These are phyloP conservation scores for Falciphora oryzae DNA, from an alignment of 2,329 filamentous ascomycete genomes.

Conservation along the genomic window DNA sequence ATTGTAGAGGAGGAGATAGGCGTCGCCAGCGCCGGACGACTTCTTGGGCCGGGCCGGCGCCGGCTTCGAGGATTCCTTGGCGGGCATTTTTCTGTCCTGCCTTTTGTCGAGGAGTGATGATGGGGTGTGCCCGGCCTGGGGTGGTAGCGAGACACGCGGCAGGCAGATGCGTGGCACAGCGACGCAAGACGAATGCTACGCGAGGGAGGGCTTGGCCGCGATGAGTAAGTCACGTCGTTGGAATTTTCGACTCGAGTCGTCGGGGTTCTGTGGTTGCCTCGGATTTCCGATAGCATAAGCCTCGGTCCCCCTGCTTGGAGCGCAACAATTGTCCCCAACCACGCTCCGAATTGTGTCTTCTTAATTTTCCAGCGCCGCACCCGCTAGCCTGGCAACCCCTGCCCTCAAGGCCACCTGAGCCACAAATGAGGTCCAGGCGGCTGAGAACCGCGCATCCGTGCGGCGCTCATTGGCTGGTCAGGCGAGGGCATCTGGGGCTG, in stretches of 20 bases:
- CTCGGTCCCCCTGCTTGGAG: not conserved
- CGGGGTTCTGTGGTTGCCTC: not conserved
- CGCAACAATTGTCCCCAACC: not conserved
- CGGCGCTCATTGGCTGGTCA: not conserved
- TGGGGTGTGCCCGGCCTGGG: not conserved
- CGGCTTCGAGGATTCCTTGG: conserved; percentile 15
- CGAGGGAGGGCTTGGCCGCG: not conserved
- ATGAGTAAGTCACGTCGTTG: not conserved
- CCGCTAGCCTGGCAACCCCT: not conserved
- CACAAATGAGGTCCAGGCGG: too few species aligned
- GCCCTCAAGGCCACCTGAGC: too few species aligned
- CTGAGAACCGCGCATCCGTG: not conserved
- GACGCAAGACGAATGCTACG: not conserved
- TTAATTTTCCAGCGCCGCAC: too few species aligned
- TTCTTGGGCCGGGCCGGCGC: conserved; percentile 38
- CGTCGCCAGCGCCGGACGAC: conserved; percentile 29
- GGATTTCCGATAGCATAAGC: not conserved
- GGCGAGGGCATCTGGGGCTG: not conserved
- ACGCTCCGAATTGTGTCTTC: too few species aligned
- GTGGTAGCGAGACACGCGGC: not conserved
- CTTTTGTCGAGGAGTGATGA: not conserved
- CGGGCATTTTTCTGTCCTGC: conserved; percentile 16
- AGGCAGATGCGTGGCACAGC: not conserved
- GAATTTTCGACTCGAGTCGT: not conserved
- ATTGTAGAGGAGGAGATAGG: conserved; percentile 84